Percentiles rank a stretch among this genome's conserved stretches.
phyloP scores from a whole-genome alignment of 805 yeast genomes.

The Naumovozyma castellii region DNA sequence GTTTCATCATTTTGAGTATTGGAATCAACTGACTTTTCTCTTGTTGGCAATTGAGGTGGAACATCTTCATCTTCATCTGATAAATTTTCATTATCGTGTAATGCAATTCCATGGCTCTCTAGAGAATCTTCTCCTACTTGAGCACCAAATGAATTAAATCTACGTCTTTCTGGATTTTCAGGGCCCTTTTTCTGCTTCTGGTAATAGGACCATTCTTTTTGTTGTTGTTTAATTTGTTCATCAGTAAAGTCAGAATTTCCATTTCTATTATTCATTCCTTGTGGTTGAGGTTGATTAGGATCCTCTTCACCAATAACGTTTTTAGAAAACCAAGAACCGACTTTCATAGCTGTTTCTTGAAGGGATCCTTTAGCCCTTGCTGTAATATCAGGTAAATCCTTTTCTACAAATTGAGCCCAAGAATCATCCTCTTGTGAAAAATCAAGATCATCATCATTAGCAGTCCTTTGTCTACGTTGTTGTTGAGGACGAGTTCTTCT shows the following conservation, averaged over 20 bases:
- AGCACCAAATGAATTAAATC: conserved; percentile 29
- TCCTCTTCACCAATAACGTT: conserved; percentile 11
- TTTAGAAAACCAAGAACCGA: conserved; percentile 65
- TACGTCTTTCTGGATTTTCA: conserved; percentile 11
- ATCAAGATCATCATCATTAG: conserved; percentile 14
- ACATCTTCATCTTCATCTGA: conserved; percentile 27
- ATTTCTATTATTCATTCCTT: neutral
- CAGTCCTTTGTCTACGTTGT: conserved; percentile 3
- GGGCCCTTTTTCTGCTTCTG: conserved; percentile 3
- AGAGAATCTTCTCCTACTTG: conserved; percentile 24
- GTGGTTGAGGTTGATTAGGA: neutral
- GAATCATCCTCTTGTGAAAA: conserved; percentile 34
- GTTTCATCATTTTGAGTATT: neutral
- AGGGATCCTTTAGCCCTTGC: conserved; percentile 64
- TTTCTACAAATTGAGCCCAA: conserved; percentile 49
- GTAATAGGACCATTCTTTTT: conserved; percentile 11
- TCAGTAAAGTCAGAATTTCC: conserved; percentile 1
- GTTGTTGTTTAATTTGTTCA: conserved; percentile 10
- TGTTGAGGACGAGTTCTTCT: conserved; percentile 6
- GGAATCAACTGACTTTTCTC: conserved; percentile 7
- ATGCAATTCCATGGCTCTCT: conserved; percentile 26
- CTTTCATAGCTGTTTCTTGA: conserved; percentile 68
- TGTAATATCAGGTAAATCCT: conserved; percentile 49
- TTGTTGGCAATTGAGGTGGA: conserved; percentile 28
- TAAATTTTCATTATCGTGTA: conserved; percentile 16